Evolutionary conservation across 352 stramenopile genomes (phyloP).

Genomic region (Phytophthora macrochlamydospora): DNA sequence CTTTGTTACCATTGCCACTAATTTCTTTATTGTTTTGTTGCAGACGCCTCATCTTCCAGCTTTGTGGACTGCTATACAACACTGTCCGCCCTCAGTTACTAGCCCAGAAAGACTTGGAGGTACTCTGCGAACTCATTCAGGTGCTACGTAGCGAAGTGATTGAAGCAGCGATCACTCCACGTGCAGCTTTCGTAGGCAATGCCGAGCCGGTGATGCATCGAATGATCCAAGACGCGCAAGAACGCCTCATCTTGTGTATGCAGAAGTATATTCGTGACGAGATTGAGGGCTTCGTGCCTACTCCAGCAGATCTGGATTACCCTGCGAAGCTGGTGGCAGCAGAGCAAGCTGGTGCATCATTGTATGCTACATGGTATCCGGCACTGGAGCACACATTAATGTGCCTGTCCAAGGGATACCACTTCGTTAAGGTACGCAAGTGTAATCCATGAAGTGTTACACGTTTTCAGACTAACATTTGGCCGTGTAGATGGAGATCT

Average conservation of each 20-base stretch:
- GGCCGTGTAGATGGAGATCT: slow-evolving; percentile 72
- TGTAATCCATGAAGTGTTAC: neutral
- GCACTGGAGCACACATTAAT: slow-evolving; percentile 83
- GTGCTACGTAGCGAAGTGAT: slow-evolving; percentile 81
- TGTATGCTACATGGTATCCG: slow-evolving; percentile 88
- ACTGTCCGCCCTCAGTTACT: slow-evolving; percentile 69
- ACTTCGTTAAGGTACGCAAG: slow-evolving; percentile 71
- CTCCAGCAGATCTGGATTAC: slow-evolving; percentile 65
- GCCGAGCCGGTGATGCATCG: slow-evolving; percentile 81
- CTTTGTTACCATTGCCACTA: neutral
- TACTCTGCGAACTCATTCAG: slow-evolving; percentile 81
- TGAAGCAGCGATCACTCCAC: slow-evolving; percentile 68
- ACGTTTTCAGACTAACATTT: neutral
- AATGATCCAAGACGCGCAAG: slow-evolving; percentile 85
- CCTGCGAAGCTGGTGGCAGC: slow-evolving; percentile 62
- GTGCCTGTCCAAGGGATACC: slow-evolving; percentile 87
- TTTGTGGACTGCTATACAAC: slow-evolving; percentile 78
- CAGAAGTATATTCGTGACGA: slow-evolving; percentile 87
- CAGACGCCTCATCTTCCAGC: slow-evolving; percentile 79
- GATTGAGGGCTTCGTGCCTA: slow-evolving; percentile 77
- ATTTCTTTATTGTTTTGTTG: slow-evolving; percentile 1
- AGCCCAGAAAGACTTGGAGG: slow-evolving; percentile 75
- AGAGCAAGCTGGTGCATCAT: slow-evolving; percentile 29
- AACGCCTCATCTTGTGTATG: slow-evolving; percentile 83
- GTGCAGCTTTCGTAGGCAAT: slow-evolving; percentile 50